Conservation (phyloP, 1,139 yeast species). For the Pichia kudriavzevii region DNA sequence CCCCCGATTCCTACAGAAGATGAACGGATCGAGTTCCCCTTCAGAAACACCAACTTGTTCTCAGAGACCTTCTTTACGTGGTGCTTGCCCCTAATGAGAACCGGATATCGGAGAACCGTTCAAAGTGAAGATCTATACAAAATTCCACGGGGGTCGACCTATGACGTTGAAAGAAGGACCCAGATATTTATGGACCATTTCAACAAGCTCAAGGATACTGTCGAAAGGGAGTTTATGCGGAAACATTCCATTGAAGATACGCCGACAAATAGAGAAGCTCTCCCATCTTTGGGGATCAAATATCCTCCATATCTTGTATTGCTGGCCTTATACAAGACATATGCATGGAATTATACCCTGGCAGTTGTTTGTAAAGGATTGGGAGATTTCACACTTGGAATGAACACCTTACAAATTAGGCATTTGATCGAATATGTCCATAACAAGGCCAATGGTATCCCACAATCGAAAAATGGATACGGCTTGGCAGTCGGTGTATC, state of each 20-base stretch:
- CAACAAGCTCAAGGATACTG: conserved; percentile 30
- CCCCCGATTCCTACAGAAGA: conserved; percentile 39
- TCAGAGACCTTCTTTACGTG: conserved; percentile 45
- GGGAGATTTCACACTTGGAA: conserved; percentile 44
- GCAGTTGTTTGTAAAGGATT: conserved; percentile 38
- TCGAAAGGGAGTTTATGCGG: conserved; percentile 27
- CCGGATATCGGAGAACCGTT: conserved; percentile 63
- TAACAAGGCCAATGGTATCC: conserved; percentile 31
- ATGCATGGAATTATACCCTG: conserved; percentile 40
- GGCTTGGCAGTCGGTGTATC: conserved; percentile 57
- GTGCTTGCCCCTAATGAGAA: conserved; percentile 49
- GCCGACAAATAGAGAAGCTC: conserved; percentile 19
- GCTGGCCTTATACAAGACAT: conserved; percentile 48
- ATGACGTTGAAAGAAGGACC: conserved; percentile 41
- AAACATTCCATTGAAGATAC: conserved; percentile 20
- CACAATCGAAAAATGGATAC: conserved; percentile 36
- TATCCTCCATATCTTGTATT: conserved; percentile 38
- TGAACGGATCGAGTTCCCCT: conserved; percentile 42
- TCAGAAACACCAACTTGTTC: conserved; percentile 29
- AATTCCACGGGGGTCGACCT: conserved; percentile 39
- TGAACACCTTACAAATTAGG: conserved; percentile 44
- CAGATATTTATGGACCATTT: conserved; percentile 34
- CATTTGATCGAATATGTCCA: conserved; percentile 46
- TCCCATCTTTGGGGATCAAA: conserved; percentile 23
- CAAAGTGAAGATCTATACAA: conserved; percentile 55